A percentile compares a stretch with the other conserved stretches of the same genome.
Evolutionary conservation across 305 asterid genomes (phyloP).

Genomic region (Fraxinus baroniana): DNA sequence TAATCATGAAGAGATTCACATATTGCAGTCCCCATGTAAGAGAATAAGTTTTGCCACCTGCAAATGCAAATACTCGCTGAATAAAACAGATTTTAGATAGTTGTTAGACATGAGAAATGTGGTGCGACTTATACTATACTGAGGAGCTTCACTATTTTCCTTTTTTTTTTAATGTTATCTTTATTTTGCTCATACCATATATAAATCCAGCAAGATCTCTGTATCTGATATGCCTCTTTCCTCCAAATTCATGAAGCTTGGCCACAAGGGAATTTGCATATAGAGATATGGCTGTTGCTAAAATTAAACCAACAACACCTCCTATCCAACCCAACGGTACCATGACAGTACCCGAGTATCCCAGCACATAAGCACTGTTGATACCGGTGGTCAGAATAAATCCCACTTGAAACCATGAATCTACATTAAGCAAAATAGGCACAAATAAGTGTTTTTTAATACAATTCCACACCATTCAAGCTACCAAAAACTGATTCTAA

Average conservation of each 20-base stretch:
- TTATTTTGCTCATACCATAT: slow-evolving; percentile 50
- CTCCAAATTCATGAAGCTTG: slow-evolving; percentile 83
- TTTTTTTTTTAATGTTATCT: not conserved
- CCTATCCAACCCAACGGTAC: slow-evolving; percentile 90
- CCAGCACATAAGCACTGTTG: slow-evolving; percentile 89
- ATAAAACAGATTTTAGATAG: not conserved
- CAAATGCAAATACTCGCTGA: slow-evolving; percentile 23
- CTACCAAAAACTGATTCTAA: not conserved
- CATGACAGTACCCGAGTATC: slow-evolving; percentile 88
- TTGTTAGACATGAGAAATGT: not conserved
- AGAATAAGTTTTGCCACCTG: slow-evolving; percentile 66
- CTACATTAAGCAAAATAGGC: slow-evolving; percentile 35
- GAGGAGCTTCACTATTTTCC: not conserved
- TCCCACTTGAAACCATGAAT: slow-evolving; percentile 95
- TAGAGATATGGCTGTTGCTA: slow-evolving; percentile 63
- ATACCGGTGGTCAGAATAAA: slow-evolving; percentile 87
- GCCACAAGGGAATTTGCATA: slow-evolving; percentile 79
- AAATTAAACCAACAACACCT: slow-evolving; percentile 72
- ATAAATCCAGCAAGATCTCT: slow-evolving; percentile 88
- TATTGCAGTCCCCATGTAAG: slow-evolving; percentile 86
- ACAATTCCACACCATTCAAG: not conserved
- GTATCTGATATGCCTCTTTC: slow-evolving; percentile 86
- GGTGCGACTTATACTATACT: not conserved
- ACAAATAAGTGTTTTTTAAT: not conserved
- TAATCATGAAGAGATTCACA: slow-evolving; percentile 90